Evolutionary conservation across 2,329 filamentous ascomycete species (phyloP).

Genomic region (Sarocladiaceae sp.): DNA sequence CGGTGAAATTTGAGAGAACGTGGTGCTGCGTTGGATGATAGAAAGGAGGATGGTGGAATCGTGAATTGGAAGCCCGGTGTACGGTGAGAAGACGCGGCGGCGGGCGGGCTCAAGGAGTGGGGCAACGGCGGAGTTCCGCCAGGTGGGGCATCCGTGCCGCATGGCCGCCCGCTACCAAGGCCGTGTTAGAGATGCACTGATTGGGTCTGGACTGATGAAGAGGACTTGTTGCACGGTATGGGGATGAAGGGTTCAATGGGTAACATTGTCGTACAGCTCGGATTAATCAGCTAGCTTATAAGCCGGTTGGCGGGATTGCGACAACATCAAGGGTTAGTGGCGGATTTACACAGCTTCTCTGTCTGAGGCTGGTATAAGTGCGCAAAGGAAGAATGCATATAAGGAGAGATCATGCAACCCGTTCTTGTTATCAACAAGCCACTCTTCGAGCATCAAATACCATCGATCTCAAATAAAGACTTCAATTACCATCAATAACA

Average conservation of each 20-base stretch:
- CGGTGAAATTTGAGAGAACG: too few species aligned
- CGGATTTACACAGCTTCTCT: not conserved
- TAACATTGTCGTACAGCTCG: too few species aligned
- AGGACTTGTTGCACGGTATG: too few species aligned
- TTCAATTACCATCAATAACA: not conserved
- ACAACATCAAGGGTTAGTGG: not conserved
- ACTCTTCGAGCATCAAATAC: not conserved
- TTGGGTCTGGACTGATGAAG: too few species aligned
- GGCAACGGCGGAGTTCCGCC: constrained; percentile 23
- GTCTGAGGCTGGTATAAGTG: too few species aligned
- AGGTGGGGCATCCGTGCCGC: constrained; percentile 7
- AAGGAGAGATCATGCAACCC: not conserved
- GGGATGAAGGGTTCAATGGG: too few species aligned
- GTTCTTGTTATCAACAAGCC: not conserved
- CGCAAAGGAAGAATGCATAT: not conserved
- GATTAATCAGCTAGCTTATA: too few species aligned
- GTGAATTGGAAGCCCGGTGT: not conserved
- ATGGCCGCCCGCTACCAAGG: not conserved
- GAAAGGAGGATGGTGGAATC: not conserved
- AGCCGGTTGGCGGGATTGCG: constrained; percentile 7
- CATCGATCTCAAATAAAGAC: not conserved
- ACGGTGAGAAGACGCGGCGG: not conserved
- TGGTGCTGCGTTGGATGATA: too few species aligned
- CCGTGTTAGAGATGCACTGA: not conserved
- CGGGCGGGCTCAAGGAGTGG: constrained; percentile 12